phyloP scores from a whole-genome alignment of 331 rosid species.

The Prunus yedoensis region DNA sequence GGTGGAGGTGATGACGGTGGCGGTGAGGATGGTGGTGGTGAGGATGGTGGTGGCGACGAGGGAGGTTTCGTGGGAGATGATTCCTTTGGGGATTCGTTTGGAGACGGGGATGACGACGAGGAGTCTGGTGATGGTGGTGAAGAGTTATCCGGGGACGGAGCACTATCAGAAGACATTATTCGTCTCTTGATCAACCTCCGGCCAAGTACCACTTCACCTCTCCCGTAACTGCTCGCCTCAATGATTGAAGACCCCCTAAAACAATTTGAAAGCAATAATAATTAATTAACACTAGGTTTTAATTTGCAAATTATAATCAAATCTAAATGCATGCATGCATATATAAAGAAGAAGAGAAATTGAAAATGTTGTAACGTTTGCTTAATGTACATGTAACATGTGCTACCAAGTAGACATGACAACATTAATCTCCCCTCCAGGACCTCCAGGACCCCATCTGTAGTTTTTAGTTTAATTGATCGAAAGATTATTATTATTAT shows the following conservation, averaged over 20 bases:
- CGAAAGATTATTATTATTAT: too few relatives aligned
- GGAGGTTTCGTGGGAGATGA: slow-evolving; percentile 13
- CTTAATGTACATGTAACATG: background rate
- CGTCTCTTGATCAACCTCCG: slow-evolving; percentile 51
- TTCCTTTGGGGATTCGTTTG: slow-evolving; percentile 7
- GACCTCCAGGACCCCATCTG: background rate
- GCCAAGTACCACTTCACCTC: slow-evolving; percentile 39
- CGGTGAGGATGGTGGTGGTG: slow-evolving; percentile 25
- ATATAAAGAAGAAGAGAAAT: background rate
- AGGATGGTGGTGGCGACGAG: slow-evolving; percentile 17
- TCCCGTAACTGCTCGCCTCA: slow-evolving; percentile 36
- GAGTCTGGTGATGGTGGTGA: slow-evolving; percentile 16
- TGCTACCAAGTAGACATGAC: background rate
- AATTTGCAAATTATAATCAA: too few relatives aligned
- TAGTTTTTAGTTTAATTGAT: too few relatives aligned
- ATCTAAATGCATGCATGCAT: background rate
- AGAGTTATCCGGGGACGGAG: slow-evolving; percentile 34
- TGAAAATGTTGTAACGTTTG: background rate
- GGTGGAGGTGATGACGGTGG: slow-evolving; percentile 16
- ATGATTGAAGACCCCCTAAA: slow-evolving; percentile 35
- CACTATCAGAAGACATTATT: slow-evolving; percentile 46
- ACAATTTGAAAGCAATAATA: too few relatives aligned
- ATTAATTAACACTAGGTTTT: background rate
- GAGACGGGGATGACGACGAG: slow-evolving; percentile 20
- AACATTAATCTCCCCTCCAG: background rate